phyloP scores from a whole-genome alignment of 805 yeast genomes.

The Lipomyces yamanashiensis region DNA sequence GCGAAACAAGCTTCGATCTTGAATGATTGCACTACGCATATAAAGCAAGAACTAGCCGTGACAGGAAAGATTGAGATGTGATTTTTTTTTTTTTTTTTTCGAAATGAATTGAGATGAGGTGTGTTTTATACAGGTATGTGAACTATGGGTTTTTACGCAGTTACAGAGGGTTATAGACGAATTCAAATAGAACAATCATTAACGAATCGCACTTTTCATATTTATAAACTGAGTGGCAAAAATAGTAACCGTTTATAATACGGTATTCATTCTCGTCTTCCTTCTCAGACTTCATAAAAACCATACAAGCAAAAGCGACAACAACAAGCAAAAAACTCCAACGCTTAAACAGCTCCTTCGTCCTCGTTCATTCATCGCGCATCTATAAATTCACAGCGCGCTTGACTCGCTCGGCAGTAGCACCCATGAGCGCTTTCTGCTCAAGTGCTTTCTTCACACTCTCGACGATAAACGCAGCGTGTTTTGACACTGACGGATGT shows the following conservation, averaged over 20 bases:
- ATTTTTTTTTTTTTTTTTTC: neutral
- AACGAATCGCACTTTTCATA: neutral
- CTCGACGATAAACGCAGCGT: constrained; percentile 49
- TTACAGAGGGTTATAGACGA: too few species aligned
- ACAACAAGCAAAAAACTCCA: constrained; percentile 1
- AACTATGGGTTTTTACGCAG: neutral
- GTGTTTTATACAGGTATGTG: neutral
- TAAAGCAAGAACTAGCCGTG: constrained; percentile 55
- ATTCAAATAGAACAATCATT: too few species aligned
- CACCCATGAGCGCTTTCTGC: constrained; percentile 30
- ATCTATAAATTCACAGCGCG: constrained; percentile 26
- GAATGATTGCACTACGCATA: constrained; percentile 69
- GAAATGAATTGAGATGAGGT: neutral
- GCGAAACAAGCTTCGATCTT: constrained; percentile 79
- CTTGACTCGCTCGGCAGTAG: constrained; percentile 34
- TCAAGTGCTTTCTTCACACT: constrained; percentile 27
- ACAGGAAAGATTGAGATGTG: constrained; percentile 21
- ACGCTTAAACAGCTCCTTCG: neutral
- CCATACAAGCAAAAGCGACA: neutral
- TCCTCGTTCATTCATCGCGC: neutral
- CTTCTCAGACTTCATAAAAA: too few species aligned
- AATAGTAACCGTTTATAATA: too few species aligned
- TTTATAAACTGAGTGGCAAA: too few species aligned
- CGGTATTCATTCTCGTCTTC: too few species aligned
- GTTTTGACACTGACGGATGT: constrained; percentile 61